These are phyloP conservation scores for Calonectria pseudoreteaudii DNA, from an alignment of 2,329 filamentous ascomycete genomes.

Conservation along the genomic window DNA sequence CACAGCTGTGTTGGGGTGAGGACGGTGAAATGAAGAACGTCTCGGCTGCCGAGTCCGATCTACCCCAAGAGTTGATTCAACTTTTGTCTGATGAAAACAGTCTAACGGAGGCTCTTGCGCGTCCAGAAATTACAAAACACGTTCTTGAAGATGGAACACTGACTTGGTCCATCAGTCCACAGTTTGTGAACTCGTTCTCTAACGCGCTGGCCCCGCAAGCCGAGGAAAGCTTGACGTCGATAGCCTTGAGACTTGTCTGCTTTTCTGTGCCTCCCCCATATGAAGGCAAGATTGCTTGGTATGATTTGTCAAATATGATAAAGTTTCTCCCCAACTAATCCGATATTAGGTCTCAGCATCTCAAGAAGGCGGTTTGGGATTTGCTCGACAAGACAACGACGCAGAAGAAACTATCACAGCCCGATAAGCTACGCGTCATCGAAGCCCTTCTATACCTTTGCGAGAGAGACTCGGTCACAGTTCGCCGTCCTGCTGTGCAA, in stretches of 20 bases:
- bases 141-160: conserved; percentile 33
- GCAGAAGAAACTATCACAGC: conserved; percentile 26
- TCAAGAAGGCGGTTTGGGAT: conserved; percentile 44
- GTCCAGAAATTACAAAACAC: conserved; percentile 27
- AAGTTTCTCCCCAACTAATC: not conserved
- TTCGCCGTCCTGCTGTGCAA: conserved; percentile 40
- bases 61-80: conserved; percentile 33
- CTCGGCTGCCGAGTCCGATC: conserved; percentile 37
- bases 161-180: conserved; percentile 34
- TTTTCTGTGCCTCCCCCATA: conserved; percentile 47
- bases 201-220: conserved; percentile 28
- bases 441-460: conserved; percentile 47
- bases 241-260: conserved; percentile 41
- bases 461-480: conserved; percentile 45
- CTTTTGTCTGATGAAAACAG: conserved; percentile 32
- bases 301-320: not conserved
- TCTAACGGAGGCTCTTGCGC: conserved; percentile 18
- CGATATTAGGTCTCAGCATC: conserved; percentile 31
- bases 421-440: conserved; percentile 35
- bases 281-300: conserved; percentile 48
- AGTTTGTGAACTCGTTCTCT: not conserved
- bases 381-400: conserved; percentile 36
- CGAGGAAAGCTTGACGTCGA: conserved; percentile 30
- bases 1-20: conserved; percentile 41
- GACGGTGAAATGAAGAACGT: conserved; percentile 43